These are phyloP conservation scores for Solanum tarijense DNA, from an alignment of 257 asterid species.

Conservation along the genomic window DNA sequence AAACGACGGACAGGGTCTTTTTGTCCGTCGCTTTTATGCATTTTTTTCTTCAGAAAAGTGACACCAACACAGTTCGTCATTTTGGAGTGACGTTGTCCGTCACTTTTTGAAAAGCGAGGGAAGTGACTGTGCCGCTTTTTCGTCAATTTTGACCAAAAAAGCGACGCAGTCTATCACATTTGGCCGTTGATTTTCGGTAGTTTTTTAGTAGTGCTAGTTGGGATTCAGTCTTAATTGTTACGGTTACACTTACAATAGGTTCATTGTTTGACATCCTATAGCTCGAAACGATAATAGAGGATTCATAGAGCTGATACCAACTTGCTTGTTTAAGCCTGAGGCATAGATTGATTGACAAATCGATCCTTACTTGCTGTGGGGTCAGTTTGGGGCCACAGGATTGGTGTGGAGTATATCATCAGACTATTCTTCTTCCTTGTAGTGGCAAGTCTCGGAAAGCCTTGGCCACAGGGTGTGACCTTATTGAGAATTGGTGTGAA, in stretches of 20 bases:
- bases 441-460: neutral
- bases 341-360: neutral
- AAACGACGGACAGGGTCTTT: neutral
- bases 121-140: neutral
- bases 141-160: neutral
- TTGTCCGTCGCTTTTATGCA: neutral
- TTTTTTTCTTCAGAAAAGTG: too few species aligned
- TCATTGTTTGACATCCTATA: too few species aligned
- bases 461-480: neutral
- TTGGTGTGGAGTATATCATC: neutral
- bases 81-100: neutral
- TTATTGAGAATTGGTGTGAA: neutral
- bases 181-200: too few species aligned
- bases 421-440: neutral
- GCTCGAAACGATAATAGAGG: too few species aligned
- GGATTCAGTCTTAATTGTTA: too few species aligned
- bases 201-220: neutral
- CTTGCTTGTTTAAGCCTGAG: neutral
- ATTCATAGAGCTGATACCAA: too few species aligned
- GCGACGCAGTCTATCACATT: neutral
- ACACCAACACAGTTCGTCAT: neutral
- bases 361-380: neutral
- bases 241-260: too few species aligned
- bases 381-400: neutral
- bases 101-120: neutral